Evolutionary conservation across 305 asterid genomes (phyloP).

Genomic region (Caryopteris hybrid): DNA sequence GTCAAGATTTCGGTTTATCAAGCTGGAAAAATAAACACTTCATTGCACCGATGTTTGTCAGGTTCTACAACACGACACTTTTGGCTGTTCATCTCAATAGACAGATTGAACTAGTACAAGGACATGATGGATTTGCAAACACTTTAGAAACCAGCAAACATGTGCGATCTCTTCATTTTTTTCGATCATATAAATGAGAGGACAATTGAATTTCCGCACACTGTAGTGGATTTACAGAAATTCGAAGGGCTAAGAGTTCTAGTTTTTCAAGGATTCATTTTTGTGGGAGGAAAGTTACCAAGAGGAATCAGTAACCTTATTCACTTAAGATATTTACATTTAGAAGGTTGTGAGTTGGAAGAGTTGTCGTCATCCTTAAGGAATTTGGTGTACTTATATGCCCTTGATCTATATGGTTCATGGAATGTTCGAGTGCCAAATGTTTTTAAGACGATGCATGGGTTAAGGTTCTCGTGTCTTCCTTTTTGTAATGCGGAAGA

Average conservation of each 20-base stretch:
- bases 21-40: background rate
- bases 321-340: background rate
- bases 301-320: background rate
- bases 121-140: background rate
- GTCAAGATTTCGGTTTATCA: background rate
- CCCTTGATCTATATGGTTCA: background rate
- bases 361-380: constrained; percentile 8
- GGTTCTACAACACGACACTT: background rate
- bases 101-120: background rate
- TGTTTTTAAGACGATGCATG: background rate
- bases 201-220: background rate
- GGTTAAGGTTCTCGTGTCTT: background rate
- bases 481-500: background rate
- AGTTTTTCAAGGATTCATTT: background rate
- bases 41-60: background rate
- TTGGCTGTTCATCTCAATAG: background rate
- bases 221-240: background rate
- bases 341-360: background rate
- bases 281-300: background rate
- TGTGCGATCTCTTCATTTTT: background rate
- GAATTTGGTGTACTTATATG: background rate
- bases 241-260: background rate
- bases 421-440: background rate
- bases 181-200: background rate
- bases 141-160: background rate